A percentile compares a stretch with the other conserved stretches of the same genome.
These are phyloP conservation scores for Clitoria ternatea DNA, from an alignment of 306 rosid species.

Conservation along the genomic window DNA sequence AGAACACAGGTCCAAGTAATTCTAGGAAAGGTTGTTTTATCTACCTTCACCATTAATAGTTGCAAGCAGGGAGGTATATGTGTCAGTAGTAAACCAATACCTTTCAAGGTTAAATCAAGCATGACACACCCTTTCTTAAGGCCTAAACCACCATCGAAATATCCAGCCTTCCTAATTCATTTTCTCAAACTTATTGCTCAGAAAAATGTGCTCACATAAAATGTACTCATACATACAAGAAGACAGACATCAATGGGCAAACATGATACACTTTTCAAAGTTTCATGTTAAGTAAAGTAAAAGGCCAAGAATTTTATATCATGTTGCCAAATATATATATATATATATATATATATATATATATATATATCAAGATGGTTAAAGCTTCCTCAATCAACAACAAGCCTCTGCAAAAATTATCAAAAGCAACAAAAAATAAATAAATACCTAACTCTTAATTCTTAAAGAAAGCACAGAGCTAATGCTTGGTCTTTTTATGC, in stretches of 20 bases:
- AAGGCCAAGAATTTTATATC: neutral
- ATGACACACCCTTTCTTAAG: neutral
- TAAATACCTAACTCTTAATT: neutral
- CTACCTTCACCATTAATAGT: neutral
- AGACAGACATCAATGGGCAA: neutral
- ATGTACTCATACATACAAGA: neutral
- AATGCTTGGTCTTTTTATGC: neutral
- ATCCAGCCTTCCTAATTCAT: constrained; percentile 12
- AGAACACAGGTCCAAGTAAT: constrained; percentile 7
- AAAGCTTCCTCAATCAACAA: neutral
- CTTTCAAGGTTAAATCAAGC: neutral
- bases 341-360: too few relatives aligned
- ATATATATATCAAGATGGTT: constrained; percentile 14
- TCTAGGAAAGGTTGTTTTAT: neutral
- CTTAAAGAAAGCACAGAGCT: neutral
- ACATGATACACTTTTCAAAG: neutral
- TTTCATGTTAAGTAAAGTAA: neutral
- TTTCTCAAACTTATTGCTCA: neutral
- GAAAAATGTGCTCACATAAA: neutral
- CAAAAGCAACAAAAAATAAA: neutral
- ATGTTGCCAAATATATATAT: too few relatives aligned
- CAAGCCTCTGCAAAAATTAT: neutral
- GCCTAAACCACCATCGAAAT: constrained; percentile 20
- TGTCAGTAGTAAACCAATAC: neutral
- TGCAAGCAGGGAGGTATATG: neutral